phyloP scores from a whole-genome alignment of 257 asterid genomes.

The Buddleja alternifolia region DNA sequence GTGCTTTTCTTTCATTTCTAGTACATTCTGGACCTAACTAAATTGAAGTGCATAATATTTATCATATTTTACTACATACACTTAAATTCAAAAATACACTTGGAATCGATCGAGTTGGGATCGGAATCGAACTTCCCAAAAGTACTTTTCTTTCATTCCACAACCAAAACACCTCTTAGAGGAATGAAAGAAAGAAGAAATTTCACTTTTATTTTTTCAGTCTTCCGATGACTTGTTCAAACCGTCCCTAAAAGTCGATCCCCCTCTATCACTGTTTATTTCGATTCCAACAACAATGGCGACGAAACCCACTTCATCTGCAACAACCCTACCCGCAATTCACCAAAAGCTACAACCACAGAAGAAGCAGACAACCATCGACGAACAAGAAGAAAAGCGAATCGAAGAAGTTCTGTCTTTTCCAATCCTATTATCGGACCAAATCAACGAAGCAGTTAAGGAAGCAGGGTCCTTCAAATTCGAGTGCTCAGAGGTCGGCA shows the following conservation, averaged over 20 bases:
- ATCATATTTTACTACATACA: no score
- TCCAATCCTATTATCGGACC: constrained; percentile 54
- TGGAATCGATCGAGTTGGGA: no score
- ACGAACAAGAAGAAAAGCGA: constrained; percentile 47
- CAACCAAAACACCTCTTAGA: no score
- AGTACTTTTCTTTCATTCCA: no score
- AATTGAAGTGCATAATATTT: no score
- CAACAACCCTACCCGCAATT: constrained; percentile 21
- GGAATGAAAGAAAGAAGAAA: no score
- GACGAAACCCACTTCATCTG: constrained; percentile 41
- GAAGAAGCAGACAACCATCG: constrained; percentile 37
- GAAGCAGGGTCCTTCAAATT: constrained; percentile 60
- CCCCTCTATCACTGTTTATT: not conserved
- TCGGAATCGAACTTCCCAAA: no score
- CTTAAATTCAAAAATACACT: no score
- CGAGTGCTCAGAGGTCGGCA: constrained; percentile 63
- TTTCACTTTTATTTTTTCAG: no score
- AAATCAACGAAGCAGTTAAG: constrained; percentile 42
- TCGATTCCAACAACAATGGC: constrained; percentile 36
- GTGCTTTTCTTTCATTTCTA: no score
- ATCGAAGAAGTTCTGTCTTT: constrained; percentile 49
- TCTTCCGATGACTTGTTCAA: no score
- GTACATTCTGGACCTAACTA: no score
- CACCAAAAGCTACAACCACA: constrained; percentile 41
- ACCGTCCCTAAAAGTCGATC: constrained; percentile 8